Conservation (phyloP, 768 basidiomycete genomes). For the Rhodotorula sphaerocarpa region DNA sequence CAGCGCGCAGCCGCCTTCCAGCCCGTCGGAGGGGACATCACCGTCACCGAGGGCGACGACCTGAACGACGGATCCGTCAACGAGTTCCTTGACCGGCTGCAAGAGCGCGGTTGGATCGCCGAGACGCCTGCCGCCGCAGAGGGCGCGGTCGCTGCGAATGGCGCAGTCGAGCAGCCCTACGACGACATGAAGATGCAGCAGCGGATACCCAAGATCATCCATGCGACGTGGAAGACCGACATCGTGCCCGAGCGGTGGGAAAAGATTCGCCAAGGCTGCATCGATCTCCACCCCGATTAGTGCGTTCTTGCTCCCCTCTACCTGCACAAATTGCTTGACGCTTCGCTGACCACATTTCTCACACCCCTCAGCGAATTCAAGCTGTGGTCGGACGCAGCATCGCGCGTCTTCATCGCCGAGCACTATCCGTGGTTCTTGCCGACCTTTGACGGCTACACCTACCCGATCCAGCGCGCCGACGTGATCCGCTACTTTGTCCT, state of each 20-base stretch:
- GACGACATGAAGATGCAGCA: too few relatives aligned
- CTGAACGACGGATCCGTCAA: constrained; percentile 10
- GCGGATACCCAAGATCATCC: constrained; percentile 75
- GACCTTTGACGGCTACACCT: constrained; percentile 75
- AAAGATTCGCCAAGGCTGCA: constrained; percentile 69
- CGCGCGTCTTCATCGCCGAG: constrained; percentile 78
- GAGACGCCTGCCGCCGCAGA: constrained; percentile 5
- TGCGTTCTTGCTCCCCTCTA: constrained; percentile 48
- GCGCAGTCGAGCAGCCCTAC: neutral
- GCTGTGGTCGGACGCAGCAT: constrained; percentile 89
- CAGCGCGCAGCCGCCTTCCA: neutral
- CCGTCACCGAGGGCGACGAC: neutral
- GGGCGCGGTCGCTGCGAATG: neutral
- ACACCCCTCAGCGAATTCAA: constrained; percentile 67
- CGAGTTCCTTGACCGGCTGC: constrained; percentile 19
- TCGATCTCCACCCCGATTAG: constrained; percentile 93
- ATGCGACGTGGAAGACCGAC: constrained; percentile 97
- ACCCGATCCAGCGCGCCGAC: constrained; percentile 62
- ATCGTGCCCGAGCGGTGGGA: constrained; percentile 74
- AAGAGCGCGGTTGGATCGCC: constrained; percentile 18
- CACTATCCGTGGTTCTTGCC: constrained; percentile 88
- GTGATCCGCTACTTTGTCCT: constrained; percentile 97
- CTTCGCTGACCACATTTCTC: neutral
- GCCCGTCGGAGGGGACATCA: neutral
- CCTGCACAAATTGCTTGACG: neutral